Base-by-base conservation (phyloP, 352 stramenopile genomes). In the Pythium graminicola region DNA sequence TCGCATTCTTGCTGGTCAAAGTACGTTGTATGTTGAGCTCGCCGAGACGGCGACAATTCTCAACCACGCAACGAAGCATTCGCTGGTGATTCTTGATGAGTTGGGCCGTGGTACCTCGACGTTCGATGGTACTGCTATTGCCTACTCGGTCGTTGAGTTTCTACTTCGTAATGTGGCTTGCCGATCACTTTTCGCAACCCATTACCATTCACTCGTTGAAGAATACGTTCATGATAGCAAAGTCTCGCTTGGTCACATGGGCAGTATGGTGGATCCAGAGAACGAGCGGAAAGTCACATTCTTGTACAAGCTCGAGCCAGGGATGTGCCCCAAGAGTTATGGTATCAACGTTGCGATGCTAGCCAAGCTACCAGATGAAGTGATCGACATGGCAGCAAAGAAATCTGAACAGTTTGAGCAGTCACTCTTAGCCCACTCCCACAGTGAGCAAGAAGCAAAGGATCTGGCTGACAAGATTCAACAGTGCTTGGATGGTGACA, bases 21-120 rank as follows among this genome's bases (percentile, higher is more conserved):
- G 91, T 70, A 99, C 97, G n/a, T 98, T 99, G 46, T 99, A 97
- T 65, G 96, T 99, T 0, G 97, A 99, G 74, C 71, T 99, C 14
- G 86, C 95, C 0, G 97, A 99, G 73, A 99, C 97, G 19, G 93
- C 97, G 17, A 96, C 95, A 38, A 98, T 99, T 26, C 74, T 99
- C 10, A 84, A 98, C 41, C 86, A 97, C 56, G 96, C 97, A 5
- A 98, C 91, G 14, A 70, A 77, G 29, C 85, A 93, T 63, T 99
- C 95, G 27, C 76, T 99, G 5, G 93, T 99, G 31, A 97, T 99
- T 54, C 66, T 99, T 27, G 97, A 99, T 64, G 97, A 99, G 63
- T 80, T 99, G 59, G 97, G 97, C 11, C 85, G 97, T 58, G 97
- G 96, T 19, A 99, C 97, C 6, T 97, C 92, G 28, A 99, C 98